Evolutionary conservation across 176 grass and related monocot genomes (phyloP).

Genomic region (Triticum dicoccoides): DNA sequence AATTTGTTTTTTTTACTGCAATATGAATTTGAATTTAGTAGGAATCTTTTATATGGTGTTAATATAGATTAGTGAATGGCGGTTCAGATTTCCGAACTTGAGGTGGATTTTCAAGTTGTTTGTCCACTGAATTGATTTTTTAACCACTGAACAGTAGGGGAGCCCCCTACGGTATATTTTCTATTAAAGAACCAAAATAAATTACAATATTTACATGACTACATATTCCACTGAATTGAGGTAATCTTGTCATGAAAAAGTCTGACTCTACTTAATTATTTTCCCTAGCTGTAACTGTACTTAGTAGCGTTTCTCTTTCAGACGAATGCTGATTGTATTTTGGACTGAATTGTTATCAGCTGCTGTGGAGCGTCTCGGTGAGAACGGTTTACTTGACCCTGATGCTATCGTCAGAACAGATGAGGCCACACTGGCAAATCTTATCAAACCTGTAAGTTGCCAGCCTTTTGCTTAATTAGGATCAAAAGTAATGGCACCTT

Average conservation of each 20-base stretch:
- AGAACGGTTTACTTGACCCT: constrained; percentile 77
- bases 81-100: neutral
- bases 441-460: constrained; percentile 88
- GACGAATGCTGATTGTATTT: constrained; percentile 35
- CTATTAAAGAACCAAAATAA: no score
- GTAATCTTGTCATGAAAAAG: constrained; percentile 3
- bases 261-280: neutral
- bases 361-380: constrained; percentile 76
- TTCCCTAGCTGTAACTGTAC: neutral
- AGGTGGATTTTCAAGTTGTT: neutral
- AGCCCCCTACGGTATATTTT: no score
- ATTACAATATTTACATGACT: no score
- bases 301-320: constrained; percentile 6
- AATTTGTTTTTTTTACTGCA: neutral
- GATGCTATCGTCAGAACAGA: constrained; percentile 75
- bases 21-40: neutral
- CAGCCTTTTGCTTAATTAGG: neutral
- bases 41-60: neutral
- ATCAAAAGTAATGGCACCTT: neutral
- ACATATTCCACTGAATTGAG: neutral
- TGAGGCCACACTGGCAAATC: constrained; percentile 59
- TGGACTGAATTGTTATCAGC: constrained; percentile 51
- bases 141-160: no score
- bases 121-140: neutral
- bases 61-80: neutral